Conservation (phyloP, 305 asterid genomes). For the Fraxinus sp. region DNA sequence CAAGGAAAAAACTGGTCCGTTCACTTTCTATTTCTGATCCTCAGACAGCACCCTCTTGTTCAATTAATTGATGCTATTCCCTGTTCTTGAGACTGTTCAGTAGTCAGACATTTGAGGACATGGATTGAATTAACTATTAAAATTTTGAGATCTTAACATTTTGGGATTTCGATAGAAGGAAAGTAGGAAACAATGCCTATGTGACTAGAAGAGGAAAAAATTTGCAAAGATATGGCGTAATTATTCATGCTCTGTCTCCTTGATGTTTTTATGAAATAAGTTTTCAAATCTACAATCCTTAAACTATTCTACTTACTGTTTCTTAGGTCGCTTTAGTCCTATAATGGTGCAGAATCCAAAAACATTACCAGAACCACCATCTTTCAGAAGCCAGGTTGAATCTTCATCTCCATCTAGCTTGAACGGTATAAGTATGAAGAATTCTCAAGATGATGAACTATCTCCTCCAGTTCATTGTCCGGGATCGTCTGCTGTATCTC, state of each 20-base stretch:
- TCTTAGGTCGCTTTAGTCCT: conserved; percentile 67
- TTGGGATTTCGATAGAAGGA: neutral
- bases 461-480: conserved; percentile 74
- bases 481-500: conserved; percentile 63
- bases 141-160: neutral
- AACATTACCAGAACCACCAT: conserved; percentile 75
- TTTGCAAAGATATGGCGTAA: neutral
- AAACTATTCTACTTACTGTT: neutral
- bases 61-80: neutral
- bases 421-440: conserved; percentile 61
- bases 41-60: neutral
- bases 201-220: neutral
- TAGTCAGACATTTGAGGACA: neutral
- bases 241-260: neutral
- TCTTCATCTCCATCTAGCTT: conserved; percentile 87
- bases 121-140: neutral
- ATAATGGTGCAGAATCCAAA: conserved; percentile 57
- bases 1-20: neutral
- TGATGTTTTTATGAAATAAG: neutral
- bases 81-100: neutral
- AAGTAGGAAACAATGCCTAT: neutral
- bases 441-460: conserved; percentile 70
- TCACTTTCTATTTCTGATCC: neutral
- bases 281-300: neutral
- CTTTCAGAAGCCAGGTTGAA: conserved; percentile 80